Percentiles rank a stretch among this genome's conserved stretches.
Evolutionary conservation across 805 yeast species (phyloP).

Genomic region (Ogataea methanolica): DNA sequence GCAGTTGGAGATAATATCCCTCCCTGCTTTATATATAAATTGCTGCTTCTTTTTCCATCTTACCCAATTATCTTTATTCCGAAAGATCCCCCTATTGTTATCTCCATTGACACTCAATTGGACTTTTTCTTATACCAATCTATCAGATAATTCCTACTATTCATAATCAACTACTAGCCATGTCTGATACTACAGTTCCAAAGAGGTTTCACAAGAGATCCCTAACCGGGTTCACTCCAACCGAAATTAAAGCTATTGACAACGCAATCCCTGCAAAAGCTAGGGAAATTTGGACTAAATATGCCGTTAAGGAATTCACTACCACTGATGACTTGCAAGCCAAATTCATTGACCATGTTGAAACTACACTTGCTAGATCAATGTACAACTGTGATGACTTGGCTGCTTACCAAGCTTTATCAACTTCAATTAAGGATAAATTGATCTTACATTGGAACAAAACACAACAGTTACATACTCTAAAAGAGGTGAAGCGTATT

Average conservation of each 20-base stretch:
- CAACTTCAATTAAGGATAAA: conserved; percentile 72
- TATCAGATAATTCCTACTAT: background rate
- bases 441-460: conserved; percentile 85
- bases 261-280: conserved; percentile 75
- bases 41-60: too few species aligned
- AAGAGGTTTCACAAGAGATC: conserved; percentile 56
- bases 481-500: conserved; percentile 77
- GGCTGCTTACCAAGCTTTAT: conserved; percentile 90
- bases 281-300: conserved; percentile 73
- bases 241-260: conserved; percentile 80
- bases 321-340: conserved; percentile 57
- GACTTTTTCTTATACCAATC: background rate
- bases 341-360: conserved; percentile 79
- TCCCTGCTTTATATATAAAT: too few species aligned
- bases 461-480: conserved; percentile 86
- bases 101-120: background rate
- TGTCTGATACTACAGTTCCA: background rate
- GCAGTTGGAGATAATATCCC: too few species aligned
- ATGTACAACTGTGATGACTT: conserved; percentile 87
- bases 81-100: too few species aligned
- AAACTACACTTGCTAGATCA: conserved; percentile 86
- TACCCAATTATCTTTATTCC: too few species aligned
- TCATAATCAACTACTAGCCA: background rate
- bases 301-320: conserved; percentile 47
- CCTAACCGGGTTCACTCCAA: conserved; percentile 86